These are phyloP conservation scores for Cryphonectria naterciae DNA, from an alignment of 2,329 filamentous ascomycete species.

Conservation along the genomic window DNA sequence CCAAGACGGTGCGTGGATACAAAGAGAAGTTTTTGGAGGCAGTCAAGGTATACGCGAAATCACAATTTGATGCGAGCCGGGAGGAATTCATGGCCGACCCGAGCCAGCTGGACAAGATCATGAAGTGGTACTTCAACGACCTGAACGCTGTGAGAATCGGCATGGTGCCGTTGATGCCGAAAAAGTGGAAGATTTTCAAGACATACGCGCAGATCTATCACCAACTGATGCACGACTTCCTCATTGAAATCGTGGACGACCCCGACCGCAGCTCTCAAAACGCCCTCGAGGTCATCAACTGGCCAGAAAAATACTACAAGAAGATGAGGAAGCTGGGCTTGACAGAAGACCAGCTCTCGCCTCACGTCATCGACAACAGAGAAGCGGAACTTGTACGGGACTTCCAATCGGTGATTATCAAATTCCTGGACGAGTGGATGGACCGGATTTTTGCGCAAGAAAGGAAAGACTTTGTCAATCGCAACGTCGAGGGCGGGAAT, in stretches of 20 bases:
- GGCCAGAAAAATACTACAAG: conserved; percentile 93
- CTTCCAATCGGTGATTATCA: conserved; percentile 93
- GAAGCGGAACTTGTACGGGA: conserved; percentile 90
- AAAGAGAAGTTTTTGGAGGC: conserved; percentile 92
- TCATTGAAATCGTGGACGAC: conserved; percentile 82
- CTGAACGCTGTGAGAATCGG: conserved; percentile 92
- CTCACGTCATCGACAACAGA: conserved; percentile 88
- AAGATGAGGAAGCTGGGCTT: conserved; percentile 94
- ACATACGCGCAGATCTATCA: conserved; percentile 93
- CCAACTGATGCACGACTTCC: conserved; percentile 91
- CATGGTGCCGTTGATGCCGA: conserved; percentile 89
- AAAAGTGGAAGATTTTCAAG: conserved; percentile 93
- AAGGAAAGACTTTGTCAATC: conserved; percentile 76
- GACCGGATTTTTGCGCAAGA: conserved; percentile 87
- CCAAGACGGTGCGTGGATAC: conserved; percentile 90
- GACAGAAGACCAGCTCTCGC: conserved; percentile 72
- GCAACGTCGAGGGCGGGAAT: conserved; percentile 73
- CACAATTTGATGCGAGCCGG: conserved; percentile 72
- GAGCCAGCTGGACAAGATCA: conserved; percentile 78
- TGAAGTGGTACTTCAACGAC: conserved; percentile 98
- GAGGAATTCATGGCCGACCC: conserved; percentile 84
- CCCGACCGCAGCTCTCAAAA: conserved; percentile 83
- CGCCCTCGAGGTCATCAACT: conserved; percentile 89
- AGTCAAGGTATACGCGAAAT: conserved; percentile 73
- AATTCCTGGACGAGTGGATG: conserved; percentile 96